Evolutionary conservation across 2,329 filamentous ascomycete species (phyloP), one percentile per base, ranked within the genome.

Genomic region (Cercospora berteroae): DNA sequence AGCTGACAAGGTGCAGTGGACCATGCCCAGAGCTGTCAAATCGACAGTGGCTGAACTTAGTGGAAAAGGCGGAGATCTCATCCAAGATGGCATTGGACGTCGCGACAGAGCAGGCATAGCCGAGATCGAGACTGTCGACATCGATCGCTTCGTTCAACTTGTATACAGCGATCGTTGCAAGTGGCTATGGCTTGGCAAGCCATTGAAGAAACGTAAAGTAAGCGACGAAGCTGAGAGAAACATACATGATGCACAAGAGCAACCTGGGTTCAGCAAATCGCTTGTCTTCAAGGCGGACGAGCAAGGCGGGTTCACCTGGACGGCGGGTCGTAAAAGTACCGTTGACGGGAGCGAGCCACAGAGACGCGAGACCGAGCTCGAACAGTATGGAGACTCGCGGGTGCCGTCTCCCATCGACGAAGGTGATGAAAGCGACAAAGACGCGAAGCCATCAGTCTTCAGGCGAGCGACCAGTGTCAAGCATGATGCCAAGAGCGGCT

Each of bases 111-210:
- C 89, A 65, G 92, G 93, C 3, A 94, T 98, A 71, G 91, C 92
- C 4, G 94, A 97, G 74, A 89, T 97, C 39, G 95, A 99, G 80
- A 98, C 94, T 0, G 84, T 93, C 9, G 93, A 98, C 75, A 88
- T 97, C 63, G 93, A 96, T 73, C 88, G 85, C 56, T 96, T 98
- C 72, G 86, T 92, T 59, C 88, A 88, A 67, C 83, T 96, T 27
- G 87, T 90, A 0, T 90, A 89, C 69, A 94, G 95, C 36, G 92
- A 95, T 77, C 87, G 91, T 65, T 85, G 92, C 16, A 97, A 96
- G 78, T 98, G 94, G 93, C 84, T 99, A 1, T 99, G 95, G 95
- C 86, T 92, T 69, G 95, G 94, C 16, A 98, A 97, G 78, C 87
- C 92, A 42, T 88, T 90, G 68, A 93, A 94, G 75, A 85, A 76